Evolutionary conservation across 371 early-diverging fungal species (phyloP), one percentile per base, ranked within the genome.

Genomic region (Apophysomyces trapeziformis): DNA sequence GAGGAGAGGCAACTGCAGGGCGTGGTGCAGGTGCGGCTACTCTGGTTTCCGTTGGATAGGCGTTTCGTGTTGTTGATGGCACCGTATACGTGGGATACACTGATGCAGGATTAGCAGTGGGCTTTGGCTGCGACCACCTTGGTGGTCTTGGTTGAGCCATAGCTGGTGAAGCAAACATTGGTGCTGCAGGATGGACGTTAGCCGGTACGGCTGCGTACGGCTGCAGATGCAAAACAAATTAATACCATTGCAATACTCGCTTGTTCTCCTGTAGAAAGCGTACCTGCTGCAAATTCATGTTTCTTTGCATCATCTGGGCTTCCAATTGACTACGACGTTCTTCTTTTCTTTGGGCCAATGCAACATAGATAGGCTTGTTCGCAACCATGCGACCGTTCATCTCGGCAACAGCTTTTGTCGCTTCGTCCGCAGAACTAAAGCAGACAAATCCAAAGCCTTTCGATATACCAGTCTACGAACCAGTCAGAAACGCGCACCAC

Each of bases 261-360:
- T 26, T 26, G 16, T 43, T 26, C 11, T 60, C 14, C 21, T 4
- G n/a, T 36, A 50, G 39, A 11, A 8, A 41, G 41, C 45, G 36
- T 64, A 60, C 65, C 62, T 64, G 65, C 36, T 71, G 63, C 5
- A 62, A 44, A 13, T 69, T 63, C 41, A 68, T 38, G 38, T 9
- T 38, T 64, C 94, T 88, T 84, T 94, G 92, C 63, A 88, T 86
- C 73, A 90, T 88, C 82, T 96, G 96, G 32, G 94, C 91, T 77
- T 96, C 94, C 68, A 96, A 85, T 74, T 93, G 92, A 14, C 83
- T 85, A 64, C 93, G 89, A 59, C 99, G 92, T 73, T 92, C 93
- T 72, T 99, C 99, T 84, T 95, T 95, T 69, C 96, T 92, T 82
- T 99, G 99, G 59, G 98, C 97, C 37, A 96, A 87, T 41, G 96